phyloP scores from a whole-genome alignment of 148 eudicot genomes.

The Polygonum maritimum region DNA sequence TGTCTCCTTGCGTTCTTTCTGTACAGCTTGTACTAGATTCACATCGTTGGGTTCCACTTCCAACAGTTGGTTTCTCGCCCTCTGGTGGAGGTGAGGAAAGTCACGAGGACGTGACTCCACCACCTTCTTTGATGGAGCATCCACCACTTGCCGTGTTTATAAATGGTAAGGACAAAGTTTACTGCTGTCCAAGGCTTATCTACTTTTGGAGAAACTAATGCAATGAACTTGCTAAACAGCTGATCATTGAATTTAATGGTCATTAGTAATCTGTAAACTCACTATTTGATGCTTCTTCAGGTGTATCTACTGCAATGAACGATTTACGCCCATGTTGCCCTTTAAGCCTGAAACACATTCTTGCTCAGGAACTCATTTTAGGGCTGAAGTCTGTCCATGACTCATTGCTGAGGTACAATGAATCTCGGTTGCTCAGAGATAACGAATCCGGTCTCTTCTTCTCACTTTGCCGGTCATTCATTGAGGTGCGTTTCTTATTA shows the following conservation, averaged over 20 bases:
- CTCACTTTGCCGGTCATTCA: conserved; percentile 82
- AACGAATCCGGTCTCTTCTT: conserved; percentile 86
- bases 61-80: conserved; percentile 78
- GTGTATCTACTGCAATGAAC: conserved; percentile 93
- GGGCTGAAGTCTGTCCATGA: conserved; percentile 85
- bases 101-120: conserved; percentile 82
- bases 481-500: conserved; percentile 50
- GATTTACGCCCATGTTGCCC: conserved; percentile 98
- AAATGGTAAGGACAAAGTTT: conserved; percentile 46
- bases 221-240: neutral
- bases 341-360: conserved; percentile 76
- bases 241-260: neutral
- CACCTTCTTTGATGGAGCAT: conserved; percentile 91
- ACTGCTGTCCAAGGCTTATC: neutral
- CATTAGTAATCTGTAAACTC: neutral
- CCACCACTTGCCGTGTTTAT: conserved; percentile 97
- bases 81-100: conserved; percentile 53
- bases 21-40: conserved; percentile 87
- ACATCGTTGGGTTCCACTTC: conserved; percentile 95
- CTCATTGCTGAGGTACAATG: conserved; percentile 73
- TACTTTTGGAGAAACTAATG: neutral
- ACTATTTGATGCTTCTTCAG: conserved; percentile 25
- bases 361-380: conserved; percentile 81
- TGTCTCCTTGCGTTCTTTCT: neutral
- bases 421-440: conserved; percentile 69